Base-by-base conservation (phyloP, 805 yeast species). In the Pichia californica region DNA sequence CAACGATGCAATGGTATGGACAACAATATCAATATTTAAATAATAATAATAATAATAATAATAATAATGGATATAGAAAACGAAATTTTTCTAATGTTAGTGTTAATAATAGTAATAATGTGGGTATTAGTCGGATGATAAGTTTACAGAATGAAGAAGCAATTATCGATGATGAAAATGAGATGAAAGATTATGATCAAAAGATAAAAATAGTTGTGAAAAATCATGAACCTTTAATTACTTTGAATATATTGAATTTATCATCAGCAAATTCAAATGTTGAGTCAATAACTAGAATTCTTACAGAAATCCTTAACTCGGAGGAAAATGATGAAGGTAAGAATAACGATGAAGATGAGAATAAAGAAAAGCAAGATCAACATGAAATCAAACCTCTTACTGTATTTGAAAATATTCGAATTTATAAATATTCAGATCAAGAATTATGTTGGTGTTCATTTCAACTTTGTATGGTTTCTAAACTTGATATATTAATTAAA, bases 361-460 rank as follows among this genome's bases (percentile, higher is more conserved):
- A 20, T 34, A 38, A 30, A n/a, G 20, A 30, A 31, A 19, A 4
- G 11, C 6, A 13, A n/a, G n/a, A n/a, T n/a, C n/a, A n/a, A n/a
- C n/a, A n/a, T n/a, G 18, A 23, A 8, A 5, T 8, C 10, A 14
- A 23, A 4, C 16, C 23, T 4, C 27, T 30, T 5, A 41, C n/a
- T n/a, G n/a, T n/a, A n/a, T n/a, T 52, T 5, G 29, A 16, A 8
- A 40, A 40, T 30, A 31, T 54, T 18, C 54, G 54, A 32, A 38
- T 55, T 7, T 54, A 50, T 38, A 52, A 55, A 31, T 44, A 51
- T n/a, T 43, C 51, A 16, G 52, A 46, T 26, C 52, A 44, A 37
- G 49, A 47, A 8, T 31, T 48, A 14, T 53, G 57, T 33, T 54
- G 57, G 55, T 49, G 53, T 16, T 46, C 50, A 7, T 41, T 52